Evolutionary conservation across 495 filamentous ascomycete genomes (phyloP), one percentile per base, ranked within the genome.

Genomic region (Jackrogersella minutella): DNA sequence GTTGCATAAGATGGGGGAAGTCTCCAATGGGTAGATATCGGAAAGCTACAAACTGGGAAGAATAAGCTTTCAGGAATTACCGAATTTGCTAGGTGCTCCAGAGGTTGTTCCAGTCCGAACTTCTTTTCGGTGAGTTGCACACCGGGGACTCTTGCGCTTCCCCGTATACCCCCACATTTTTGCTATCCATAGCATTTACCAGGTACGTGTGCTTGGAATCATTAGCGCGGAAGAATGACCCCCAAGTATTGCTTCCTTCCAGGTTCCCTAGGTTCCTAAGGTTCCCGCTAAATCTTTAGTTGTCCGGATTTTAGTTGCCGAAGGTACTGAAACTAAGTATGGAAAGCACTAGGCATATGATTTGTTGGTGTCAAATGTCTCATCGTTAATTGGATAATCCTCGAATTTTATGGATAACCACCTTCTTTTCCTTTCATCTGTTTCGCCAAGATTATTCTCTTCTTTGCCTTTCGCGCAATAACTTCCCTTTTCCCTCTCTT

Each of bases 131-230:
- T 65, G 62, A 58, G 30, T 19, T 30, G 19, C 33, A 57, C 49
- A 52, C 47, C 47, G 58, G 58, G 36, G 16, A 30, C 17, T 7
- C 17, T 50, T 24, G 31, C 60, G 17, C 37, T 49, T 54, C 49
- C 56, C 30, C 34, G 39, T 34, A 34, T 33, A 56, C 51, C 64
- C 58, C 62, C 54, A 53, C 64, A 58, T 52, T 14, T 44, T 28
- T 14, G 43, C 28, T 19, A 58, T 58, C n/a, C 49, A 41, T 58
- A n/a, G n/a, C n/a, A n/a, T n/a, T n/a, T 63, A 47, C 64, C 58
- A 62, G 58, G 64, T 68, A 58, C 64, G 54, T 31, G 54, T 55
- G 46, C 53, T 63, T 28, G 65, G 65, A 54, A 58, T 19, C 50
- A 24, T 54, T 63, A 68, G 59, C 58, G 65, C 53, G 53, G 21